Percentiles rank a stretch among this genome's conserved stretches.
Evolutionary conservation across 2,329 filamentous ascomycete genomes (phyloP).

Genomic region (Fusarium sulawesiense): DNA sequence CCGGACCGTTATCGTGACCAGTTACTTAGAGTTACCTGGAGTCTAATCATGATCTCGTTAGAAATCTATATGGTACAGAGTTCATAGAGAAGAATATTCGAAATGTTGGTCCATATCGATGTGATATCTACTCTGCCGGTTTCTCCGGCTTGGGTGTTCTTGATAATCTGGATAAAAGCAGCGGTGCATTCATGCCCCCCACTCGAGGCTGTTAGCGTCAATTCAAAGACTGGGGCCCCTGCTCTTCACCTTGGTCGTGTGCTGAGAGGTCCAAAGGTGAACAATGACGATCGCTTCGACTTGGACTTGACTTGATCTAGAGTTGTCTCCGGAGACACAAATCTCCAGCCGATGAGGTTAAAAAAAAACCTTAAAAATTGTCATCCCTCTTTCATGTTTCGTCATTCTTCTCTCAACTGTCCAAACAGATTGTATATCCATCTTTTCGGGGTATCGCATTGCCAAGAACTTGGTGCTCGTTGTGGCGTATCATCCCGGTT

Average conservation of each 20-base stretch:
- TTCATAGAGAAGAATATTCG: background rate
- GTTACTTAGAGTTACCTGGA: too few relatives aligned
- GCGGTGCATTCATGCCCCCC: conserved; percentile 31
- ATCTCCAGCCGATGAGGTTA: conserved; percentile 30
- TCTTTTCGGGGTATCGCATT: background rate
- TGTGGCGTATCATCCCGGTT: conserved; percentile 36
- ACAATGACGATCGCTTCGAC: conserved; percentile 24
- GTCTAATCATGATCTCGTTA: background rate
- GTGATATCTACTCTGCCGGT: conserved; percentile 17
- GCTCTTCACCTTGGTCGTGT: conserved; percentile 8
- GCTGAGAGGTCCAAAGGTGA: background rate
- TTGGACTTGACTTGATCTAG: background rate
- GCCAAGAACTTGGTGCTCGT: conserved; percentile 16
- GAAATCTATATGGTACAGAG: background rate
- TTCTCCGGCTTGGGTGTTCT: conserved; percentile 32
- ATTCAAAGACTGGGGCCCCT: conserved; percentile 25
- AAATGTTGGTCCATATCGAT: background rate
- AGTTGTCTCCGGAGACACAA: conserved; percentile 19
- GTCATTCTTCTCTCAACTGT: background rate
- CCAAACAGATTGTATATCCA: background rate
- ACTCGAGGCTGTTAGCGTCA: conserved; percentile 39
- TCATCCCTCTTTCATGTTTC: background rate
- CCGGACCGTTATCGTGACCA: conserved; percentile 8
- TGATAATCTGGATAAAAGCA: conserved; percentile 34
- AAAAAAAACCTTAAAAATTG: conserved; percentile 23